phyloP scores from a whole-genome alignment of 225 moss, liverwort and hornwort genomes.

The Antitrichia curtipendula region DNA sequence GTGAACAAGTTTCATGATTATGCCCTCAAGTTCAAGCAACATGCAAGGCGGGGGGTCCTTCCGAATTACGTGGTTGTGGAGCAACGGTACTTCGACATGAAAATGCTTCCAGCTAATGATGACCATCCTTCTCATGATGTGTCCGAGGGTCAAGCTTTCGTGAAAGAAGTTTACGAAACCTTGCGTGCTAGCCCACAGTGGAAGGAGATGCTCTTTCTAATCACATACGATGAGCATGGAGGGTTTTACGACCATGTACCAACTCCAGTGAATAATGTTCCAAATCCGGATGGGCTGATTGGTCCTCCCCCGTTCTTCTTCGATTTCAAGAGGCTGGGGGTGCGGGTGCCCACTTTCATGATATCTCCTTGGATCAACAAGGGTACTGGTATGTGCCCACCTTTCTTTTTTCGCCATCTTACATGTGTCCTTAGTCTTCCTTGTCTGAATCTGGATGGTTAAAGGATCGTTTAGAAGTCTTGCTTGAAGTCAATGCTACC shows the following conservation, averaged over 20 bases:
- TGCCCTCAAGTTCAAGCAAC: slow-evolving; percentile 57
- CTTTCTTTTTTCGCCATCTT: background rate
- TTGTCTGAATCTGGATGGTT: background rate
- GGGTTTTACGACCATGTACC: slow-evolving; percentile 97
- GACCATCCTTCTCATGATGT: slow-evolving; percentile 99
- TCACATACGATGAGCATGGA: slow-evolving; percentile 97
- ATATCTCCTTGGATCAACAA: slow-evolving; percentile 99
- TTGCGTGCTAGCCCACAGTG: slow-evolving; percentile 91
- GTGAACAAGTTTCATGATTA: slow-evolving; percentile 80
- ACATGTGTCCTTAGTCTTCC: background rate
- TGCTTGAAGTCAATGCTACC: background rate
- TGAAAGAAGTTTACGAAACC: slow-evolving; percentile 94
- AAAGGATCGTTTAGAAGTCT: background rate
- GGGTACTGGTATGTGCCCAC: slow-evolving; percentile 54
- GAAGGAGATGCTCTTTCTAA: slow-evolving; percentile 85
- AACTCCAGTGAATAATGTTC: slow-evolving; percentile 71
- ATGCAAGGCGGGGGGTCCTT: slow-evolving; percentile 63
- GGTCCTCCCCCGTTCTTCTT: slow-evolving; percentile 59
- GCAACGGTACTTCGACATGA: slow-evolving; percentile 92
- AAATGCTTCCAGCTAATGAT: slow-evolving; percentile 71
- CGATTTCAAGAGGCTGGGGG: slow-evolving; percentile 78
- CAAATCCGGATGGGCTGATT: slow-evolving; percentile 80
- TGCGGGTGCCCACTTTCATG: slow-evolving; percentile 92
- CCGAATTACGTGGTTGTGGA: slow-evolving; percentile 92
- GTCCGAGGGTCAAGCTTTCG: slow-evolving; percentile 83